A percentile compares a stretch with the other conserved stretches of the same genome.
phyloP scores from a whole-genome alignment of 2,329 filamentous ascomycete genomes.

The Beauveria caledonica region DNA sequence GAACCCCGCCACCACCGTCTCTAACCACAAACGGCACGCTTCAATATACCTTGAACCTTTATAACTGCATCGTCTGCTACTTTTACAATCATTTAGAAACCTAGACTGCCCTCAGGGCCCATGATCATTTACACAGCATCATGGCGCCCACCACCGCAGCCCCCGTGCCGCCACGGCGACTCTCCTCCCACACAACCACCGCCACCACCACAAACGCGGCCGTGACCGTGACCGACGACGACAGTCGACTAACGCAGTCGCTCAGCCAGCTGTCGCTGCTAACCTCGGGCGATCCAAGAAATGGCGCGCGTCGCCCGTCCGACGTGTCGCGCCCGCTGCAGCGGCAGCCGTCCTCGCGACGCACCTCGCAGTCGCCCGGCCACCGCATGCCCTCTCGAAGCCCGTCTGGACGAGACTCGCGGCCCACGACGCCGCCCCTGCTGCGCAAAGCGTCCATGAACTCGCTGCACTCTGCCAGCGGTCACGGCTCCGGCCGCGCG shows the following conservation, averaged over 20 bases:
- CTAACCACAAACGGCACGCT: neutral
- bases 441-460: slow-evolving; percentile 50
- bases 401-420: slow-evolving; percentile 36
- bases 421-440: slow-evolving; percentile 41
- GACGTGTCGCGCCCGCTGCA: slow-evolving; percentile 28
- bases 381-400: slow-evolving; percentile 32
- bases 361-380: slow-evolving; percentile 30
- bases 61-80: neutral
- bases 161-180: slow-evolving; percentile 25
- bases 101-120: neutral
- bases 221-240: slow-evolving; percentile 18
- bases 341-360: slow-evolving; percentile 27
- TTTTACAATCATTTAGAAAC: neutral
- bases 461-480: slow-evolving; percentile 44
- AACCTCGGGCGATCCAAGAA: slow-evolving; percentile 16
- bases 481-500: slow-evolving; percentile 27
- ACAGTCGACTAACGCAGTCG: slow-evolving; percentile 31
- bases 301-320: slow-evolving; percentile 20
- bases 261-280: slow-evolving; percentile 38
- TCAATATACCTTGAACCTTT: neutral
- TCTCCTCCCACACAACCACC: slow-evolving; percentile 22
- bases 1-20: neutral
- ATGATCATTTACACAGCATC: slow-evolving; percentile 1
- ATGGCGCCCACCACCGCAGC: slow-evolving; percentile 21
- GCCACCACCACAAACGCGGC: neutral